These are phyloP conservation scores for Lentinula sp. DNA, from an alignment of 768 basidiomycete species.

Conservation along the genomic window DNA sequence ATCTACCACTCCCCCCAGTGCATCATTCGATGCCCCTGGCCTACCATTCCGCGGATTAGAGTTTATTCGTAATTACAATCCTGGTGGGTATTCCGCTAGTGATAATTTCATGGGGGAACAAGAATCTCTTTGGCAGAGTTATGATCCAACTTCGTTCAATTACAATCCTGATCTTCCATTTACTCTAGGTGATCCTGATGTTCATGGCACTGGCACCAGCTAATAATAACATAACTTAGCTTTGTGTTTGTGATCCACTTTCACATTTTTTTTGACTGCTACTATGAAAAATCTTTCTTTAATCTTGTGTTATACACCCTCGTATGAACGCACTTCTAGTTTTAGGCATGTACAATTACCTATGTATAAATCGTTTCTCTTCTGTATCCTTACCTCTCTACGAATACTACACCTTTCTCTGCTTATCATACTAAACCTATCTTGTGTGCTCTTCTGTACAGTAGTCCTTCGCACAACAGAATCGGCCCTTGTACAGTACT, in stretches of 20 bases:
- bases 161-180: constrained; percentile 77
- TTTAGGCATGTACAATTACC: neutral
- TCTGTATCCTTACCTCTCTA: constrained; percentile 3
- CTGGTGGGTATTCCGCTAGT: constrained; percentile 47
- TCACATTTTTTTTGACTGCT: neutral
- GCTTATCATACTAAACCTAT: neutral
- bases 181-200: constrained; percentile 41
- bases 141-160: constrained; percentile 70
- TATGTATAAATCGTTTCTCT: neutral
- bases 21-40: constrained; percentile 65
- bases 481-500: neutral
- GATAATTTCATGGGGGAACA: constrained; percentile 42
- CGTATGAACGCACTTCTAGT: neutral
- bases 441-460: neutral
- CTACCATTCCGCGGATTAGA: constrained; percentile 84
- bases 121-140: constrained; percentile 53
- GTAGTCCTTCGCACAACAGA: neutral
- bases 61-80: constrained; percentile 72
- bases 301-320: neutral
- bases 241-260: neutral
- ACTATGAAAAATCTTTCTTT: neutral
- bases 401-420: neutral
- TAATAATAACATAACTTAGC: neutral
- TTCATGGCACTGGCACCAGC: constrained; percentile 9
- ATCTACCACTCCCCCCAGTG: constrained; percentile 52